Percentiles rank a stretch among this genome's conserved stretches.
These are phyloP conservation scores for Bruguiera sexangula DNA, from an alignment of 345 rosid species.

Conservation along the genomic window DNA sequence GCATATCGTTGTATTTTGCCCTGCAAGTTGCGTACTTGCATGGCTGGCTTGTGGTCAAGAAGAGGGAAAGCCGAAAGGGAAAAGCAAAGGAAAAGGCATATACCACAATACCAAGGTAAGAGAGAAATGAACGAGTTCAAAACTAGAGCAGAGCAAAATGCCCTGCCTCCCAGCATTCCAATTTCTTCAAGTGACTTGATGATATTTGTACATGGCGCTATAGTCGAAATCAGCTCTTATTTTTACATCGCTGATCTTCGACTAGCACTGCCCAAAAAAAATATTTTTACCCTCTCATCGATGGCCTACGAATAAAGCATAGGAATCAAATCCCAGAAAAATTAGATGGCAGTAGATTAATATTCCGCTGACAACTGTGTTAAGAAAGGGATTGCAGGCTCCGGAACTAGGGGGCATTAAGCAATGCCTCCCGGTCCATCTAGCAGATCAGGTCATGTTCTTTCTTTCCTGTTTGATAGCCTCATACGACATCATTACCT, in stretches of 20 bases:
- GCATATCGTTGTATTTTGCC: too few relatives aligned
- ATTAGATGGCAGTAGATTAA: background rate
- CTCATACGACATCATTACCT: slow-evolving; percentile 82
- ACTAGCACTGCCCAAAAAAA: background rate
- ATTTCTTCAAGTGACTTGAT: too few relatives aligned
- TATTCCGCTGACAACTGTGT: background rate
- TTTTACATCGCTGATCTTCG: background rate
- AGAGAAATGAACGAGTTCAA: too few relatives aligned
- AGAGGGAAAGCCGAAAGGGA: too few relatives aligned
- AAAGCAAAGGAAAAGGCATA: too few relatives aligned
- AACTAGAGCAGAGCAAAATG: too few relatives aligned
- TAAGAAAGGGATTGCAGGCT: background rate
- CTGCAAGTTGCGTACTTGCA: too few relatives aligned
- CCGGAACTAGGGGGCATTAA: background rate
- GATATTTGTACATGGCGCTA: too few relatives aligned
- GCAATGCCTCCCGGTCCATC: background rate
- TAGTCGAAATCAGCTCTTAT: background rate
- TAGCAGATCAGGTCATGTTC: slow-evolving; percentile 19
- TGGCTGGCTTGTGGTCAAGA: too few relatives aligned
- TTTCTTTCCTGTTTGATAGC: slow-evolving; percentile 76
- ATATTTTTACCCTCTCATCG: background rate
- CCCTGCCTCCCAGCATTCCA: too few relatives aligned
- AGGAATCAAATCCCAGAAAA: background rate
- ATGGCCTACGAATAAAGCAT: background rate
- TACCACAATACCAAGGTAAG: too few relatives aligned